Percentiles rank a stretch among this genome's conserved stretches.
These are phyloP conservation scores for Sabuloglossum arenarium DNA, from an alignment of 495 filamentous ascomycete genomes.

Conservation along the genomic window DNA sequence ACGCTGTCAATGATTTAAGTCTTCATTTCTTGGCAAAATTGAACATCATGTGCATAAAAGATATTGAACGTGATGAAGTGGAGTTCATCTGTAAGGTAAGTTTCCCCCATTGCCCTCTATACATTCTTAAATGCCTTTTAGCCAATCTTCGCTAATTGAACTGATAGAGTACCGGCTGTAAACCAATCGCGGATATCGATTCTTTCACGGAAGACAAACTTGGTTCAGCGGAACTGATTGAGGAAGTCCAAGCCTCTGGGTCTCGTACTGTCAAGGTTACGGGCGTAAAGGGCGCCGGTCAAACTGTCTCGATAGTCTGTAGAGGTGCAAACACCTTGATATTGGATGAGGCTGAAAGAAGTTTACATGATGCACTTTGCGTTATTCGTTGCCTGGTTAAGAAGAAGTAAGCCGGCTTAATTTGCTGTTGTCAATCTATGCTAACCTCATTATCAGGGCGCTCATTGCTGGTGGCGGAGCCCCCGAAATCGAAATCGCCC, in stretches of 20 bases:
- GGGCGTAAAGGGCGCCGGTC: conserved; percentile 59
- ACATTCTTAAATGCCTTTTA: neutral
- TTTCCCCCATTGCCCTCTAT: neutral
- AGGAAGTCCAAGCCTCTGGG: conserved; percentile 74
- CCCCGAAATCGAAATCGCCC: conserved; percentile 84
- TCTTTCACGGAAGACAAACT: conserved; percentile 98
- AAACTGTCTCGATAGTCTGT: conserved; percentile 84
- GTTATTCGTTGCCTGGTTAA: conserved; percentile 96
- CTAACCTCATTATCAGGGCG: conserved; percentile 20
- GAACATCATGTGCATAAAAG: conserved; percentile 86
- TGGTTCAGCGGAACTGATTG: conserved; percentile 82
- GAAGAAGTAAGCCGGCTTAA: conserved; percentile 42
- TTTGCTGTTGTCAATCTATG: neutral
- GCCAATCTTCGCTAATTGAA: neutral
- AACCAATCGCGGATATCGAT: conserved; percentile 96
- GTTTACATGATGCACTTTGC: conserved; percentile 89
- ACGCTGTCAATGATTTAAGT: conserved; percentile 92
- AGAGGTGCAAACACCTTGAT: conserved; percentile 89
- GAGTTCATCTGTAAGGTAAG: conserved; percentile 89
- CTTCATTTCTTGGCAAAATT: conserved; percentile 95
- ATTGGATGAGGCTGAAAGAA: conserved; percentile 89
- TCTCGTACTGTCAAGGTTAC: conserved; percentile 86
- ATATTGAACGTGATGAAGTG: conserved; percentile 95
- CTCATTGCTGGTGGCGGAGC: conserved; percentile 92
- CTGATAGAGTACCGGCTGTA: conserved; percentile 63